Evolutionary conservation across 306 rosid genomes (phyloP).

Genomic region (Begonia masoniana): DNA sequence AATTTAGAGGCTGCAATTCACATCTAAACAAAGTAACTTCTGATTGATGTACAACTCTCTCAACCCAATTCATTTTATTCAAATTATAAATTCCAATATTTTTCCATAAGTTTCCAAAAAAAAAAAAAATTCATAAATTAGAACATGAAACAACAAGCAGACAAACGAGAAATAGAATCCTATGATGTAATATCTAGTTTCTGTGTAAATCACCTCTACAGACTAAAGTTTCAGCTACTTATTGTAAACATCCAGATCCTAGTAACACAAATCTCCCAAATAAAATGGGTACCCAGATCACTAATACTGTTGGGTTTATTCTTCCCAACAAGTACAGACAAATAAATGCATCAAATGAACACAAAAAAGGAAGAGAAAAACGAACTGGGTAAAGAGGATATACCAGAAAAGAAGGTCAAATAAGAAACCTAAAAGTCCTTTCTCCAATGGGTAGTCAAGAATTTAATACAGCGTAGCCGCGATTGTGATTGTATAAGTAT

Average conservation of each 20-base stretch:
- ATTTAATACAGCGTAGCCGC: constrained; percentile 11
- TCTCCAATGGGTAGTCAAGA: constrained; percentile 14
- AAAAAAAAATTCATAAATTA: no score
- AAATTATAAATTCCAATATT: no score
- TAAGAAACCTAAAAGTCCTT: constrained; percentile 11
- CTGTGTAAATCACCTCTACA: no score
- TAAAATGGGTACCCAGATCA: constrained; percentile 10
- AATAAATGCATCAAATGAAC: constrained; percentile 5
- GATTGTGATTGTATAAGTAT: constrained; percentile 15
- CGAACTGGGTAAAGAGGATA: constrained; percentile 19
- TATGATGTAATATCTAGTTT: no score
- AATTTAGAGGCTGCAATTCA: no score
- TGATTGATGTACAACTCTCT: no score
- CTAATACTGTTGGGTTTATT: not conserved
- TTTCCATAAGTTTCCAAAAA: no score
- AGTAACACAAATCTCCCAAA: not conserved
- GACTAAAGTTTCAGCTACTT: no score
- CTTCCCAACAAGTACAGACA: constrained; percentile 1
- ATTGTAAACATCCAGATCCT: constrained; percentile 12
- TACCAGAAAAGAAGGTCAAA: constrained; percentile 31
- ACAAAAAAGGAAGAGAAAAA: constrained; percentile 11
- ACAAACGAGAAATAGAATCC: no score
- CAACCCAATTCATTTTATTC: no score
- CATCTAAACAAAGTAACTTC: no score
- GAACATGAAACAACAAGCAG: no score